A percentile compares a stretch with the other conserved stretches of the same genome.
Conservation (phyloP, 148 eudicot species). For the Chenopodium suecicum region DNA sequence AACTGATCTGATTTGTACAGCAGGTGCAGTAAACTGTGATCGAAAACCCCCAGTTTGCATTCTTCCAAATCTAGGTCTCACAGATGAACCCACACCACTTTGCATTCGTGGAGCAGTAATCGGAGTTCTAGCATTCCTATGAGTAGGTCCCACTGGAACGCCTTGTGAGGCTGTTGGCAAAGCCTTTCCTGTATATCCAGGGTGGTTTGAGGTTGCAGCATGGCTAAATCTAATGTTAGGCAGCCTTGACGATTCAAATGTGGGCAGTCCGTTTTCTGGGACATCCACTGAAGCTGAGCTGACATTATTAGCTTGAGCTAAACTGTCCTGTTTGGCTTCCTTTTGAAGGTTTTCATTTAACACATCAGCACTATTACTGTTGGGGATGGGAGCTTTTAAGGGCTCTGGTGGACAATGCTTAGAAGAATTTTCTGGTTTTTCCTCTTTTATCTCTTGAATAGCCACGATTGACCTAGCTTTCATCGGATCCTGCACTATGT, state of each 20-base stretch:
- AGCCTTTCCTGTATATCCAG: neutral
- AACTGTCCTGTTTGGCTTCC: slow-evolving; percentile 16
- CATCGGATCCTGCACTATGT: slow-evolving; percentile 18
- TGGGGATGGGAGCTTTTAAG: neutral
- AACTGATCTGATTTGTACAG: slow-evolving; percentile 58
- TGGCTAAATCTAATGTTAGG: slow-evolving; percentile 1
- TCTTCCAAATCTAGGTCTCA: slow-evolving; percentile 24
- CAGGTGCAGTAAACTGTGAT: slow-evolving; percentile 43
- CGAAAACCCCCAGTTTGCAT: slow-evolving; percentile 31
- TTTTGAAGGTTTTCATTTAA: slow-evolving; percentile 23
- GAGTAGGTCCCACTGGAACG: slow-evolving; percentile 11
- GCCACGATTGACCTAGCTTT: slow-evolving; percentile 35
- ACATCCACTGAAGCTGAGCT: slow-evolving; percentile 3
- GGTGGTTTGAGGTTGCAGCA: slow-evolving; percentile 18
- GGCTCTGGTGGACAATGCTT: slow-evolving; percentile 19
- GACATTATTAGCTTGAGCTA: slow-evolving; percentile 10
- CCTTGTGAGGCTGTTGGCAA: slow-evolving; percentile 13
- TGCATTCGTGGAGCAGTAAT: slow-evolving; percentile 25
- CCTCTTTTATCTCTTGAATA: slow-evolving; percentile 41
- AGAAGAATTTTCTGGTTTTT: slow-evolving; percentile 28
- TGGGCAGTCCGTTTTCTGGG: slow-evolving; percentile 8
- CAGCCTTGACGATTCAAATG: slow-evolving; percentile 13
- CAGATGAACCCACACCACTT: slow-evolving; percentile 21
- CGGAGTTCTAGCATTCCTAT: slow-evolving; percentile 11
- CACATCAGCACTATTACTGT: slow-evolving; percentile 11